A percentile compares a stretch with the other conserved stretches of the same genome.
Conservation (phyloP, 495 filamentous ascomycete genomes). For the Aspergillus leporis region DNA sequence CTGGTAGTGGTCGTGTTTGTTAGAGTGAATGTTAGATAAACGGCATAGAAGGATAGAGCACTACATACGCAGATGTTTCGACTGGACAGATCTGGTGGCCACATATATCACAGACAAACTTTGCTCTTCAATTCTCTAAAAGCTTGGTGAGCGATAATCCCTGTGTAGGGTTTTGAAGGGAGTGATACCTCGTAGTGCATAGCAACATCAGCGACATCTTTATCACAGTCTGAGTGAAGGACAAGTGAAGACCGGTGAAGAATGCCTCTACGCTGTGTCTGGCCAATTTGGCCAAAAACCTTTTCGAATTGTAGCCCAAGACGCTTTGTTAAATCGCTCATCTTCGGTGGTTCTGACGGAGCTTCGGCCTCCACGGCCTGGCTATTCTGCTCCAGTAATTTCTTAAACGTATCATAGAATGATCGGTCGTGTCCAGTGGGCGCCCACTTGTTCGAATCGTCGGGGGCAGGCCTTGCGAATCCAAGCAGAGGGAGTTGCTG, state of each 20-base stretch:
- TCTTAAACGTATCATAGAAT: conserved; percentile 50
- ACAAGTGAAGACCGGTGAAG: conserved; percentile 51
- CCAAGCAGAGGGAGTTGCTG: conserved; percentile 45
- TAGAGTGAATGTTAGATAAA: not conserved
- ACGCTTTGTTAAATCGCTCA: conserved; percentile 53
- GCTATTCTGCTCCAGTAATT: conserved; percentile 35
- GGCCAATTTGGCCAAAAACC: conserved; percentile 58
- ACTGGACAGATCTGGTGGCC: conserved; percentile 32
- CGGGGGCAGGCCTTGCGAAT: conserved; percentile 25
- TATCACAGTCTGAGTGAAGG: conserved; percentile 45
- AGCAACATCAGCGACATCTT: conserved; percentile 33
- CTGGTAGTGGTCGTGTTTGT: conserved; percentile 26
- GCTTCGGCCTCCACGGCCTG: conserved; percentile 25
- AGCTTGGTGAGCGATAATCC: conserved; percentile 1
- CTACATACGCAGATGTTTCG: conserved; percentile 37
- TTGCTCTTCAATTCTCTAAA: conserved; percentile 26
- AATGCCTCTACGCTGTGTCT: conserved; percentile 57
- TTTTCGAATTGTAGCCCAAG: conserved; percentile 54
- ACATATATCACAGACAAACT: conserved; percentile 38
- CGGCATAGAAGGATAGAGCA: not conserved
- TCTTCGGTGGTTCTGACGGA: conserved; percentile 43
- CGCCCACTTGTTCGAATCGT: conserved; percentile 35
- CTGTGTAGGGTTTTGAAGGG: not conserved
- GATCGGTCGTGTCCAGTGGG: conserved; percentile 43
- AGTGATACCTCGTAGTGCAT: conserved; percentile 38